phyloP scores from a whole-genome alignment of 129 eudicot species.

The Pittosporum tobira region DNA sequence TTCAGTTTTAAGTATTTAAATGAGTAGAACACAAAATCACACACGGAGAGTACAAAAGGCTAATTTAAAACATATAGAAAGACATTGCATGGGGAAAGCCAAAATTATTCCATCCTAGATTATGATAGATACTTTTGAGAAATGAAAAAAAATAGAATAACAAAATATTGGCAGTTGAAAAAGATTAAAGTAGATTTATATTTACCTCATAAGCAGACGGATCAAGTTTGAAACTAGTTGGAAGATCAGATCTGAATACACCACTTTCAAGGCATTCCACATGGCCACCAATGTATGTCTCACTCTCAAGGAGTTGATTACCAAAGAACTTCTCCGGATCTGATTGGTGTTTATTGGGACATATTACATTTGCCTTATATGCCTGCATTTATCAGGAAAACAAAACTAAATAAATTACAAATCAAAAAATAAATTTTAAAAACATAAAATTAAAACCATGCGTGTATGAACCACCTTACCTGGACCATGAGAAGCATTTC shows the following conservation, averaged over 20 bases:
- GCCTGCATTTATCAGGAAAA: constrained; percentile 51
- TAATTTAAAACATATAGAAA: too few relatives aligned
- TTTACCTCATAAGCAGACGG: constrained; percentile 82
- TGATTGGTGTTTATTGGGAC: constrained; percentile 98
- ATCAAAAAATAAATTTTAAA: not conserved
- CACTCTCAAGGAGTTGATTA: constrained; percentile 83
- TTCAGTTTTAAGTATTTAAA: too few relatives aligned
- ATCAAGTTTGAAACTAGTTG: constrained; percentile 90
- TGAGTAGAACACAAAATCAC: too few relatives aligned
- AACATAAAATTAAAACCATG: not conserved
- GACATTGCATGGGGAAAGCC: too few relatives aligned
- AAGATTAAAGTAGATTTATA: constrained; percentile 1
- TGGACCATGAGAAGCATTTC: constrained; percentile 99
- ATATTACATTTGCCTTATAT: constrained; percentile 81
- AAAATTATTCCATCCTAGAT: not conserved
- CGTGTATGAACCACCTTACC: constrained; percentile 38
- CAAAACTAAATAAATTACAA: not conserved
- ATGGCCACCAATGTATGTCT: constrained; percentile 98
- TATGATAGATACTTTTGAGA: not conserved
- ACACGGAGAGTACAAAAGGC: too few relatives aligned
- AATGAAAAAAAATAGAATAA: not conserved
- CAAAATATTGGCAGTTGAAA: not conserved
- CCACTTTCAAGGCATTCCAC: constrained; percentile 99
- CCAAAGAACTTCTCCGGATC: constrained; percentile 86
- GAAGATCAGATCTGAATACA: constrained; percentile 98